Evolutionary conservation across 768 basidiomycete species (phyloP), one percentile per base, ranked within the genome.

Genomic region (Rhodosporidiobolus sp.): DNA sequence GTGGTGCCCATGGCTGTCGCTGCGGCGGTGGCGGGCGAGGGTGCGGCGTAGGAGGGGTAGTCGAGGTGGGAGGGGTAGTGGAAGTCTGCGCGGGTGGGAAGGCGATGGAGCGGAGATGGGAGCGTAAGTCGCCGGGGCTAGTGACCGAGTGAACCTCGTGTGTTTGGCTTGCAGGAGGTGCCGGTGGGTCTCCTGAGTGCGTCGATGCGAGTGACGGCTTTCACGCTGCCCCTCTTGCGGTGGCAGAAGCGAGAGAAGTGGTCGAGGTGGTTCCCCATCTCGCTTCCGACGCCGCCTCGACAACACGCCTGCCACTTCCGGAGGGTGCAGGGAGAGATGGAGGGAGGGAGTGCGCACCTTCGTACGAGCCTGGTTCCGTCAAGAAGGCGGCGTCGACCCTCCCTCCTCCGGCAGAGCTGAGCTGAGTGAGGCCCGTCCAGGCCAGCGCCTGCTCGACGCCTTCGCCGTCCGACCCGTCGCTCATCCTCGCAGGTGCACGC

Each of bases 51-150:
- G 50, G 63, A 1, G 22, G 22, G 4, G 48, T 32, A 50, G 50
- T 66, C 60, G 62, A 67, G 50, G 17, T 53, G 24, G 24, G 64
- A 53, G 16, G 65, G 54, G 49, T 60, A 71, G 7, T 64, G 46
- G 49, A 75, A 75, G 65, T 75, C 73, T 75, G 65, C 26, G 34
- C 12, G 34, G 35, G 38, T 20, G 14, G 10, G 30, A 34, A 46
- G 16, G 22, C 60, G 43, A 24, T 45, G 20, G 7, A 28, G 46
- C 32, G 46, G 30, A 20, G 28, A 26, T 22, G 45, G 46, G 28
- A 45, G 19, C 8, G 48, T 49, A 5, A 43, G 38, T 43, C 38
- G 38, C 38, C 38, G 38, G 38, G 14, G 38, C 8, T n/a, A 14
- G 8, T 7, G 38, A 43, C 38, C 38, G 38, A 43, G 8, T 7